Conservation (phyloP, 768 basidiomycete species). For the Pleurotus ostreatus region DNA sequence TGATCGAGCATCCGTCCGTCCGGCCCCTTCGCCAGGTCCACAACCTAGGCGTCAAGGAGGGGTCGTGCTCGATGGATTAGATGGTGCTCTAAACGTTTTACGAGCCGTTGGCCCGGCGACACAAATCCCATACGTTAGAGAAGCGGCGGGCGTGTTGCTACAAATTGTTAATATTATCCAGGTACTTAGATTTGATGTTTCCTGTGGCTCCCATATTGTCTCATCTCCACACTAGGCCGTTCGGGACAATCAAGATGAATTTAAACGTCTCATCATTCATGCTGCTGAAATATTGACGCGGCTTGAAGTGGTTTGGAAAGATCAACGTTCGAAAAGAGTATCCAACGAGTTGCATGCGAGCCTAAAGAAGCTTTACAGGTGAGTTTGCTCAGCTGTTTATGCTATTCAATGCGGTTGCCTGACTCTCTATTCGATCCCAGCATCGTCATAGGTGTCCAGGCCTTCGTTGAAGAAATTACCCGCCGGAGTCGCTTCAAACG, state of each 20-base stretch:
- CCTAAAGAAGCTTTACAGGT: not conserved
- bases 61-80: not conserved
- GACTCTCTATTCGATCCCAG: not conserved
- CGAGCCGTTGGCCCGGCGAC: not conserved
- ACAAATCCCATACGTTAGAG: not conserved
- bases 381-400: no score
- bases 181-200: not conserved
- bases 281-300: not conserved
- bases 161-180: slow-evolving; percentile 2
- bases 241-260: slow-evolving; percentile 4
- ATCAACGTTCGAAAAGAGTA: not conserved
- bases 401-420: not conserved
- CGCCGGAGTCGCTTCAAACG: no score
- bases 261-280: not conserved
- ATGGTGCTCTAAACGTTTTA: not conserved
- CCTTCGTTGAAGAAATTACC: not conserved
- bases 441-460: not conserved
- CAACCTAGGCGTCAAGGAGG: not conserved
- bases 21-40: no score
- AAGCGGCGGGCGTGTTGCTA: not conserved
- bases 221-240: not conserved
- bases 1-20: no score
- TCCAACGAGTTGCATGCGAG: not conserved
- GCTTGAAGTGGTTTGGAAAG: not conserved
- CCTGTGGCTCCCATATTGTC: not conserved